phyloP scores from a whole-genome alignment of 2,329 filamentous ascomycete species.

The Colletotrichum abscissum region DNA sequence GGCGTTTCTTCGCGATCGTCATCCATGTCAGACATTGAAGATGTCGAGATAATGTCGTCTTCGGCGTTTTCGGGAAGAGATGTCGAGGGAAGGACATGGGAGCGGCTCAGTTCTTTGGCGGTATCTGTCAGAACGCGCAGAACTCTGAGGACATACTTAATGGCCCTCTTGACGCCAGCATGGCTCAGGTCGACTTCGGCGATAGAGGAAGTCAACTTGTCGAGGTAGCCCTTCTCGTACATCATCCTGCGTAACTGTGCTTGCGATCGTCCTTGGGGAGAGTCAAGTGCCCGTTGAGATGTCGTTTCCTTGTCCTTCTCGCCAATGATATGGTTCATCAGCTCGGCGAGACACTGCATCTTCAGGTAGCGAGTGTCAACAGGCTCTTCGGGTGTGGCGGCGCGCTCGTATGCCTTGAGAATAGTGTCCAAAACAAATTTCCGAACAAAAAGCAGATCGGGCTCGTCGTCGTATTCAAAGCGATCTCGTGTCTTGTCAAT shows the following conservation, averaged over 20 bases:
- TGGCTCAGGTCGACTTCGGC: conserved; percentile 97
- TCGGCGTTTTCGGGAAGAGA: conserved; percentile 77
- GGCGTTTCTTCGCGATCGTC: conserved; percentile 94
- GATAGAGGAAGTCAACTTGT: conserved; percentile 88
- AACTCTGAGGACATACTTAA: conserved; percentile 95
- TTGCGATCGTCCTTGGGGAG: conserved; percentile 68
- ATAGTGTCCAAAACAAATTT: conserved; percentile 96
- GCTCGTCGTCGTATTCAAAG: conserved; percentile 79
- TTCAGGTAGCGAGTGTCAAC: conserved; percentile 89
- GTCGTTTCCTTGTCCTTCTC: conserved; percentile 75
- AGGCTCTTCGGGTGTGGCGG: conserved; percentile 80
- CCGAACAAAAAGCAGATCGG: conserved; percentile 89
- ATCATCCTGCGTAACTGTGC: conserved; percentile 92
- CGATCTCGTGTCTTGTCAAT: conserved; percentile 66
- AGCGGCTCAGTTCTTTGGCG: conserved; percentile 85
- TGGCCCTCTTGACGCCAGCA: conserved; percentile 89
- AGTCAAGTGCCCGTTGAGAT: conserved; percentile 44
- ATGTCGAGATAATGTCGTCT: conserved; percentile 88
- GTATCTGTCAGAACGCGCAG: conserved; percentile 88
- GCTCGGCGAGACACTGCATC: conserved; percentile 86
- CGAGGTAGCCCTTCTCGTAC: conserved; percentile 97
- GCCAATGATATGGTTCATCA: conserved; percentile 92
- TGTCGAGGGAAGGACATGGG: conserved; percentile 76
- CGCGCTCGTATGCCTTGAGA: conserved; percentile 91
- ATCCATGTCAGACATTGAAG: conserved; percentile 88